Percentiles rank a stretch among this genome's conserved stretches.
These are phyloP conservation scores for Aspergillus fumigatus DNA, from an alignment of 2,329 filamentous ascomycete genomes.

Conservation along the genomic window DNA sequence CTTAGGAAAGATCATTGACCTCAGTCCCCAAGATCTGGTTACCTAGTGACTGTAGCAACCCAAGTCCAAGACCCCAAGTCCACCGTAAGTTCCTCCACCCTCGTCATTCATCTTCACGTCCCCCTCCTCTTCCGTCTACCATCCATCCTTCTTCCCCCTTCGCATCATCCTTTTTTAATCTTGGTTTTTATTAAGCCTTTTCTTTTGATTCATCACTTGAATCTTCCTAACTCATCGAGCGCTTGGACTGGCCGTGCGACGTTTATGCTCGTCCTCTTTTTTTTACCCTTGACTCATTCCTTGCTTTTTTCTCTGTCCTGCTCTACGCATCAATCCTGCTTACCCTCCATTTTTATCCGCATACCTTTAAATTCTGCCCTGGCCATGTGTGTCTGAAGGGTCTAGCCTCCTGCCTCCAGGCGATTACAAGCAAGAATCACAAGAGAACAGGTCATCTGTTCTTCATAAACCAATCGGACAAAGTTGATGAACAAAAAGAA, in stretches of 20 bases:
- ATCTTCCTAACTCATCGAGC: neutral
- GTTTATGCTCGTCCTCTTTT: neutral
- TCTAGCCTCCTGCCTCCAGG: slow-evolving; percentile 26
- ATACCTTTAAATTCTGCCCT: slow-evolving; percentile 5
- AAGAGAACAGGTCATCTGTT: neutral
- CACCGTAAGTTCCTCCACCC: slow-evolving; percentile 3
- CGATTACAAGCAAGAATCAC: neutral
- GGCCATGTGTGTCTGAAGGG: slow-evolving; percentile 31
- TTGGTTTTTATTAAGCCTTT: neutral
- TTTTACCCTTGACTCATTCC: neutral
- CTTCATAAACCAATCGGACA: neutral
- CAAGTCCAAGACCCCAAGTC: too few species aligned
- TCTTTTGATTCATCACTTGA: neutral
- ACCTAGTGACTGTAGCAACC: too few species aligned
- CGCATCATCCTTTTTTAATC: neutral
- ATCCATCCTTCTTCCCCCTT: slow-evolving; percentile 8
- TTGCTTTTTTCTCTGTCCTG: slow-evolving; percentile 1
- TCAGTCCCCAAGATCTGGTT: too few species aligned
- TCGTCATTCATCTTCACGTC: slow-evolving; percentile 2
- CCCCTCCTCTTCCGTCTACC: slow-evolving; percentile 4
- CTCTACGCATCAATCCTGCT: slow-evolving; percentile 6
- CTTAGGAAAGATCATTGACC: neutral
- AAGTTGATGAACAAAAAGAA: neutral
- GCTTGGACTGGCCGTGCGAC: neutral
- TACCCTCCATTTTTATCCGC: neutral